phyloP scores from a whole-genome alignment of 176 grass and related monocot species.

The Ampelocalamus luodianensis region DNA sequence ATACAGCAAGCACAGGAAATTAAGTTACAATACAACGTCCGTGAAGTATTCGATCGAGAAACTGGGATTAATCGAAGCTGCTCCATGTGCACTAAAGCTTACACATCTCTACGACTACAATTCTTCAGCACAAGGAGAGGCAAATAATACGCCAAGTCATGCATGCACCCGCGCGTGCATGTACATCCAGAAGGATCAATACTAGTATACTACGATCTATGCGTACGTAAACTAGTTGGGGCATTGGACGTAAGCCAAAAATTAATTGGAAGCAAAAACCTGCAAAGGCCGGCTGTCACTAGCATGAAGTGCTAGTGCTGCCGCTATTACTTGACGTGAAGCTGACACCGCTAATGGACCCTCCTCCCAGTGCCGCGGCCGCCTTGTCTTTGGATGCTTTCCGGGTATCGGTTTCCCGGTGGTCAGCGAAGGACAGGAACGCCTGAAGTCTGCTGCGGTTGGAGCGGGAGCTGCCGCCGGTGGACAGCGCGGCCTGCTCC shows the following conservation, averaged over 20 bases:
- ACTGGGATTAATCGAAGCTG: background rate
- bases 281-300: background rate
- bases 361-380: background rate
- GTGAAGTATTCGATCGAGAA: background rate
- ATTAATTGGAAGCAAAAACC: constrained; percentile 1
- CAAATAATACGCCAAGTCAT: background rate
- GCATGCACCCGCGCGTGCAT: background rate
- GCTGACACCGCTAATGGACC: constrained; percentile 25
- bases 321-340: constrained; percentile 39
- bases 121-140: constrained; percentile 47
- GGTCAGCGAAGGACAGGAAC: constrained; percentile 80
- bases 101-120: constrained; percentile 46
- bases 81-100: constrained; percentile 50
- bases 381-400: background rate
- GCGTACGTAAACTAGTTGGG: background rate
- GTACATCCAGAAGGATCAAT: background rate
- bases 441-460: constrained; percentile 44
- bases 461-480: constrained; percentile 11
- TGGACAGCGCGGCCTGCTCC: background rate
- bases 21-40: background rate
- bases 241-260: background rate
- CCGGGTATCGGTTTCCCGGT: constrained; percentile 20
- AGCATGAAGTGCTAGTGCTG: constrained; percentile 30
- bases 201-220: background rate
- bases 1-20: background rate